Evolutionary conservation across 768 basidiomycete species (phyloP).

Genomic region (Auriscalpium microsporum): DNA sequence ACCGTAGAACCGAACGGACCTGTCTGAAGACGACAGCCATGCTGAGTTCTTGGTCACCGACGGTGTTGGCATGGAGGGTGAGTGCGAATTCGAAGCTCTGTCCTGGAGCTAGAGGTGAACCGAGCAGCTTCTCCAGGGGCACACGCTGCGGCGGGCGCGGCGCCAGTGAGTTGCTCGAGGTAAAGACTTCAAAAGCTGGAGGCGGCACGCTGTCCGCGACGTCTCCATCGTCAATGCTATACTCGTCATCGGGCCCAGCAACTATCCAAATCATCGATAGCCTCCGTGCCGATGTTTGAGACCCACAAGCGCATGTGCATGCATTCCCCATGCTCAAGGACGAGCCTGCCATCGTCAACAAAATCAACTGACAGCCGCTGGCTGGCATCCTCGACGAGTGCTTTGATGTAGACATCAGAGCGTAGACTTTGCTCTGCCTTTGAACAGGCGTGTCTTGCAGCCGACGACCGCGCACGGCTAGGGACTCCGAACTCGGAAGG

Average conservation of each 20-base stretch:
- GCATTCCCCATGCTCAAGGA: conserved; percentile 63
- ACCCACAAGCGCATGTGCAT: conserved; percentile 47
- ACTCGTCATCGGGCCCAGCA: conserved; percentile 47
- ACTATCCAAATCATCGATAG: conserved; percentile 72
- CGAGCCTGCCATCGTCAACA: conserved; percentile 41
- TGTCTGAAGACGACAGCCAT: conserved; percentile 63
- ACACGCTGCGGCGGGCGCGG: conserved; percentile 40
- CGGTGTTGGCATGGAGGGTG: conserved; percentile 40
- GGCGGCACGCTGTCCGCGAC: conserved; percentile 7
- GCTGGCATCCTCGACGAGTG: conserved; percentile 55
- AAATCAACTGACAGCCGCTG: conserved; percentile 57
- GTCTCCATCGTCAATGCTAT: conserved; percentile 40
- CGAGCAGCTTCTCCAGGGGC: conserved; percentile 24
- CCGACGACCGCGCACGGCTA: conserved; percentile 64
- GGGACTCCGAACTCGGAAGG: conserved; percentile 56
- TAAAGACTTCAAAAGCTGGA: conserved; percentile 30
- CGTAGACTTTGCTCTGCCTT: conserved; percentile 60
- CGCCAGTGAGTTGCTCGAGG: conserved; percentile 45
- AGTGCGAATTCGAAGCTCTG: conserved; percentile 44
- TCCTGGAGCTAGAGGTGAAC: conserved; percentile 34
- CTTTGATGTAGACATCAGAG: conserved; percentile 51
- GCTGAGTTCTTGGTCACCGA: conserved; percentile 43
- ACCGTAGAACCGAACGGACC: conserved; percentile 25
- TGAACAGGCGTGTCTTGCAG: conserved; percentile 70
- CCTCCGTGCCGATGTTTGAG: conserved; percentile 53